Base-by-base conservation (phyloP, 306 rosid species). In the Pterocarpus macrocarpus region DNA sequence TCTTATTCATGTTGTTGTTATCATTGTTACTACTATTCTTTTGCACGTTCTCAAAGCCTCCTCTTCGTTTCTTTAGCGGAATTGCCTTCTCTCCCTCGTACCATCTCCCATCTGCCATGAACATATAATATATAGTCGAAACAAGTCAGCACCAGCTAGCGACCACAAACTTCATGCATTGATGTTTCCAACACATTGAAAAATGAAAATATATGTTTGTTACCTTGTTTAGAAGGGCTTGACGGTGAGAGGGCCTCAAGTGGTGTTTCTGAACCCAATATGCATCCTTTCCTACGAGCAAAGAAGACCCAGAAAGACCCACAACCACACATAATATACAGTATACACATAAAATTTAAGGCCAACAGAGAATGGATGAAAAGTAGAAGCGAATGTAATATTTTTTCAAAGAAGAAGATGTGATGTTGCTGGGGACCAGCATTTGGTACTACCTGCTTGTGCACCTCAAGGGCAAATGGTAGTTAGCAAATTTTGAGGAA, bases 21-120 rank as follows among this genome's bases (percentile, higher is more conserved):
- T 74, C 38, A 13, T 61, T 4, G 49, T n/a, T 55, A 12, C 11
- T 63, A 4, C 33, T 73, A 35, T 53, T 71, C 64, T 78, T 49
- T 9, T 16, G 1, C 49, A 9, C 15, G n/a, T 66, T 64, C 65
- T 74, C 80, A 15, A 82, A 75, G 69, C 82, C 85, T 13, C 88
- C 90, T 73, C 89, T 86, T 17, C 95, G 73, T 82, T 92, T 92
- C 92, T 92, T 92, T 4, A 76, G 67, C 4, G 95, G 97, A 61
- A 92, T 79, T 3, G 83, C 89, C 77, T 80, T 87, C 88, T 92
- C 97, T 80, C 90, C 91, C 6, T 87, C 90, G 2, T 78, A 75
- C 92, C 93, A 89, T 79, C 78, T 75, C 75, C 80, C 83, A 69
- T 76, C 64, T 61, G 53, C 83, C 45, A 75, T 41, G 9, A 8